phyloP scores from a whole-genome alignment of 139 green algal species.

The Pedinophyceae sp. region DNA sequence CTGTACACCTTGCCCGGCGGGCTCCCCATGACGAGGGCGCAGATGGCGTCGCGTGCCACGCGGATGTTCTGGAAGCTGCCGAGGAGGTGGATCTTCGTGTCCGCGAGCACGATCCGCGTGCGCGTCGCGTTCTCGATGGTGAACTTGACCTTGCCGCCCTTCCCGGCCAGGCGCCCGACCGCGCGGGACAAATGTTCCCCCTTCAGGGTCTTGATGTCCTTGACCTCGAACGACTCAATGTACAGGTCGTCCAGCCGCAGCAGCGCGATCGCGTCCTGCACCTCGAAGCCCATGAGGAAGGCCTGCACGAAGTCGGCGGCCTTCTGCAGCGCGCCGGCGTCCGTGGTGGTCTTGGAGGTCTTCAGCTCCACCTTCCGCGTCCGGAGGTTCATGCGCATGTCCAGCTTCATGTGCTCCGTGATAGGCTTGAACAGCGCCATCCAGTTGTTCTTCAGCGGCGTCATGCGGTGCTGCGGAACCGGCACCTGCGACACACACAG shows the following conservation, averaged over 20 bases:
- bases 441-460: conserved; percentile 89
- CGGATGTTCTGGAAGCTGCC: conserved; percentile 65
- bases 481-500: conserved; percentile 28
- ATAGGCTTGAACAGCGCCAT: conserved; percentile 91
- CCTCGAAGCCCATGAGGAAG: conserved; percentile 84
- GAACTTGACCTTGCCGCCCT: conserved; percentile 97
- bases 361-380: conserved; percentile 95
- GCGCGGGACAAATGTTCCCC: conserved; percentile 90
- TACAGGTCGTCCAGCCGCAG: conserved; percentile 96
- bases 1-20: conserved; percentile 95
- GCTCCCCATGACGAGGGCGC: conserved; percentile 86
- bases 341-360: conserved; percentile 60
- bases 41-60: conserved; percentile 63
- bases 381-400: conserved; percentile 99
- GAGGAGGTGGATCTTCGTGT: conserved; percentile 93
- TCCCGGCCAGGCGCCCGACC: conserved; percentile 87
- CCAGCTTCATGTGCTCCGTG: conserved; percentile 90
- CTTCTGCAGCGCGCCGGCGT: conserved; percentile 78
- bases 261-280: conserved; percentile 87
- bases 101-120: conserved; percentile 91
- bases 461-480: conserved; percentile 87
- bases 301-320: conserved; percentile 96
- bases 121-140: conserved; percentile 96
- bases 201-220: conserved; percentile 91
- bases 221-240: conserved; percentile 96